These are phyloP conservation scores for Talaromyces islandicus DNA, from an alignment of 2,329 filamentous ascomycete species.

Conservation along the genomic window DNA sequence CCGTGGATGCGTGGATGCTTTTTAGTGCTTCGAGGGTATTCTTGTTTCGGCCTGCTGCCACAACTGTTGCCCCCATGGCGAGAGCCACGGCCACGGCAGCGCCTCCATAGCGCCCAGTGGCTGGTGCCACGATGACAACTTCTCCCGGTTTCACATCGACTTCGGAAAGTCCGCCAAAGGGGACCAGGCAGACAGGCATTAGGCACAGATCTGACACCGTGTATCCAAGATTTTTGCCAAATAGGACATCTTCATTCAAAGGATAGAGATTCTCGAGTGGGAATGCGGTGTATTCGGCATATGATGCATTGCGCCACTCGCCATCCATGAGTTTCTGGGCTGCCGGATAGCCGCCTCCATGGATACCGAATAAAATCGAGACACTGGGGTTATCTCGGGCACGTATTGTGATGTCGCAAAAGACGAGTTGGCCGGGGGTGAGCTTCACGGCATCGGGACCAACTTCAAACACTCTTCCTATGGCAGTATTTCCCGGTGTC, in stretches of 20 bases:
- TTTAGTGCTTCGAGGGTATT: neutral
- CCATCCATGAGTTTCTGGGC: slow-evolving; percentile 27
- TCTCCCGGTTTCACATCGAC: slow-evolving; percentile 42
- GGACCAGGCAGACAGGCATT: slow-evolving; percentile 31
- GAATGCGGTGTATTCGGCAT: slow-evolving; percentile 26
- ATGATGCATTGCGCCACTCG: slow-evolving; percentile 31
- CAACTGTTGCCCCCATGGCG: slow-evolving; percentile 46
- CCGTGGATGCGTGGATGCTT: neutral
- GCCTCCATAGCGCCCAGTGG: slow-evolving; percentile 45
- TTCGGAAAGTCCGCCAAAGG: slow-evolving; percentile 39
- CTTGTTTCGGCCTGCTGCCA: slow-evolving; percentile 41
- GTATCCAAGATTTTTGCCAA: slow-evolving; percentile 34
- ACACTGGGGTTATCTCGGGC: slow-evolving; percentile 27
- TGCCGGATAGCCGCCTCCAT: slow-evolving; percentile 20
- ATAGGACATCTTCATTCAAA: slow-evolving; percentile 26
- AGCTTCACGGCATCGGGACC: slow-evolving; percentile 31
- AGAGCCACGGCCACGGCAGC: slow-evolving; percentile 44
- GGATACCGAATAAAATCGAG: slow-evolving; percentile 18
- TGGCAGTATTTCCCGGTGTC: slow-evolving; percentile 24
- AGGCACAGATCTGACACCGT: slow-evolving; percentile 34
- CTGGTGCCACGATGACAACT: slow-evolving; percentile 44
- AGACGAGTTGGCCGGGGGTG: slow-evolving; percentile 30
- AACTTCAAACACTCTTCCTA: slow-evolving; percentile 29
- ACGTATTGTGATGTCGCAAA: slow-evolving; percentile 26
- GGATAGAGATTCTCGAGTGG: slow-evolving; percentile 31